A percentile compares a stretch with the other conserved stretches of the same genome.
These are phyloP conservation scores for Falciphora oryzae DNA, from an alignment of 2,329 filamentous ascomycete species.

Conservation along the genomic window DNA sequence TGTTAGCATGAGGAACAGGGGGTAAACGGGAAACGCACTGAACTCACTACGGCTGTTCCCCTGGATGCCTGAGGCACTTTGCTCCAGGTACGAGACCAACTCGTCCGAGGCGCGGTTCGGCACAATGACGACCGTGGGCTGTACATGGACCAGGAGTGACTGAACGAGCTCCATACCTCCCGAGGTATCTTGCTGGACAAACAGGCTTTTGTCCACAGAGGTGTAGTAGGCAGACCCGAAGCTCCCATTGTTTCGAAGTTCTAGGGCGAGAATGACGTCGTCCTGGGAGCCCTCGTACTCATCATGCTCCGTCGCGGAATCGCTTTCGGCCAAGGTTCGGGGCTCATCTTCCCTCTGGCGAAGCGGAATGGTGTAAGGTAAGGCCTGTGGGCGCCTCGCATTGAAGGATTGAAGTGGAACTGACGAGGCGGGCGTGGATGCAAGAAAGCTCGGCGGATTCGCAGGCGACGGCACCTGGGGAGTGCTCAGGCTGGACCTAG, in stretches of 20 bases:
- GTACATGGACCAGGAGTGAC: constrained; percentile 47
- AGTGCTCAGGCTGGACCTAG: neutral
- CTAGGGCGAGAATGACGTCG: constrained; percentile 75
- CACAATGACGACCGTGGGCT: constrained; percentile 51
- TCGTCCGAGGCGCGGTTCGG: constrained; percentile 39
- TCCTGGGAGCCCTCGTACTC: constrained; percentile 34
- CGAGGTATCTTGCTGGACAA: constrained; percentile 69
- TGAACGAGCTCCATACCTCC: constrained; percentile 66
- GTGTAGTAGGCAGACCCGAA: constrained; percentile 84
- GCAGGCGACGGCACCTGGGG: too few relatives aligned
- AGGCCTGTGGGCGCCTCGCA: neutral
- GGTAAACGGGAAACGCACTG: neutral
- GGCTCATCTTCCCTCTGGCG: neutral
- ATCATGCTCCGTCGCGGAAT: constrained; percentile 10
- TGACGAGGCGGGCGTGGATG: neutral
- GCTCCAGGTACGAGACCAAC: constrained; percentile 31
- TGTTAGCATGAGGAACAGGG: neutral
- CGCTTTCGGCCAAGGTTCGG: neutral
- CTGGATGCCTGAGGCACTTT: constrained; percentile 26
- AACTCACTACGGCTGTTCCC: constrained; percentile 21
- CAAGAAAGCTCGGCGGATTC: neutral
- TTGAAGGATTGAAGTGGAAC: neutral
- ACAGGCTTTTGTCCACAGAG: constrained; percentile 62
- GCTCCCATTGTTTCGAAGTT: constrained; percentile 62
- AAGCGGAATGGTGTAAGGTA: neutral